Base-by-base conservation (phyloP, 148 eudicot genomes). In the Cornus suecica region DNA sequence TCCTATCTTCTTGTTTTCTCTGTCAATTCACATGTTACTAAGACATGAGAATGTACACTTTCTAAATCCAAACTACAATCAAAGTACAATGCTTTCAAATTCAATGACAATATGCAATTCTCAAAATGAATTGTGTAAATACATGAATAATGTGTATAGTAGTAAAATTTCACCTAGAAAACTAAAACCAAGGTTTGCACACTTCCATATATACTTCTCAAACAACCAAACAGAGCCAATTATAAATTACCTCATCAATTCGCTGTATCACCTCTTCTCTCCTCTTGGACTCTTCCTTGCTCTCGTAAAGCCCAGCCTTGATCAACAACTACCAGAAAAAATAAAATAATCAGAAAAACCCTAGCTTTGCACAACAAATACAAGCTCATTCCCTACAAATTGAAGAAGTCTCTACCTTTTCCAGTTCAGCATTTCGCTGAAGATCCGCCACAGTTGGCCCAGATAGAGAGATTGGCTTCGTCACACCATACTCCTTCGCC, bases 401-500 rank as follows among this genome's bases (percentile, higher is more conserved):
- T 10, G 60, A 31, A 66, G 9, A 70, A 16, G 22, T 13, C 0
- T 1, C 56, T 22, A 90, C 93, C 87, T 87, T 90, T 61, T 78
- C 84, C 28, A 90, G 76, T 29, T 86, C 86, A 45, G 82, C 76
- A 80, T 90, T 88, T 7, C 91, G 87, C n/a, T 74, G 48, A 34
- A 84, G 81, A 88, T 90, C 91, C 52, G 84, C 84, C 71, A 80
- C 90, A 13, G 83, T 75, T 0, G 94, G 91, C 10, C 94, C 91
- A 22, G 90, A 81, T 2, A 84, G 80, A 52, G 91, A 90, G 65
- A 90, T 83, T 66, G 91, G 87, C 83, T 90, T 83, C 9, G 84
- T 86, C 70, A 84, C 83, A 0, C 88, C 91, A 10, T 61, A 82
- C 76, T 58, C 80, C 34, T 77, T 86, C 22, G 69, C 31, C 20